Percentiles rank a stretch among this genome's conserved stretches.
These are phyloP conservation scores for Ramularia collo-cygni DNA, from an alignment of 2,329 filamentous ascomycete species.

Conservation along the genomic window DNA sequence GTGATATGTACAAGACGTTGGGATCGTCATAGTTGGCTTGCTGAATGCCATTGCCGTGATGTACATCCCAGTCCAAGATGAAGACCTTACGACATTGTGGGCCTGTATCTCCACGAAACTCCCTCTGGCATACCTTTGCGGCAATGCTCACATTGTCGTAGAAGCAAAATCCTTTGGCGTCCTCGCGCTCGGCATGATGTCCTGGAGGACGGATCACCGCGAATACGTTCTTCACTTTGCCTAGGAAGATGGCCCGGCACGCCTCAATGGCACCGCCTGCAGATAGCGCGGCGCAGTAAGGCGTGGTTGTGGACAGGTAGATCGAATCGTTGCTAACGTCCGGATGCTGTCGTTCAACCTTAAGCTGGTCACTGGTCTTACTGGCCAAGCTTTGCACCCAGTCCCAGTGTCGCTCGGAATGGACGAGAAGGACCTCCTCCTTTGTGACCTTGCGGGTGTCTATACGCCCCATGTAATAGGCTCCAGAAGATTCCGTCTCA, in stretches of 20 bases:
- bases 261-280: conserved; percentile 94
- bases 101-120: conserved; percentile 43
- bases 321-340: conserved; percentile 42
- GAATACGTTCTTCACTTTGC: conserved; percentile 86
- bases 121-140: conserved; percentile 74
- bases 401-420: conserved; percentile 67
- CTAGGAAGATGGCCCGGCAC: conserved; percentile 78
- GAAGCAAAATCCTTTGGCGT: conserved; percentile 89
- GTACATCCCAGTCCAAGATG: conserved; percentile 83
- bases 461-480: conserved; percentile 61
- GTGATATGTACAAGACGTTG: conserved; percentile 89
- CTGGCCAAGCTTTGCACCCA: conserved; percentile 61
- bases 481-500: conserved; percentile 41
- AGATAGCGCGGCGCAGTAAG: conserved; percentile 70
- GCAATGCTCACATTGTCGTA: conserved; percentile 98
- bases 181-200: conserved; percentile 83
- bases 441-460: conserved; percentile 67
- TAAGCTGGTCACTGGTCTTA: conserved; percentile 24
- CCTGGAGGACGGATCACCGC: conserved; percentile 92
- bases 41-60: conserved; percentile 85
- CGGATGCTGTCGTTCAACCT: conserved; percentile 55
- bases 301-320: conserved; percentile 34
- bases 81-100: conserved; percentile 72
- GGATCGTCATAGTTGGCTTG: conserved; percentile 94
- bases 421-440: conserved; percentile 74